phyloP scores from a whole-genome alignment of 768 basidiomycete genomes.

The Leccinum sublutescens region DNA sequence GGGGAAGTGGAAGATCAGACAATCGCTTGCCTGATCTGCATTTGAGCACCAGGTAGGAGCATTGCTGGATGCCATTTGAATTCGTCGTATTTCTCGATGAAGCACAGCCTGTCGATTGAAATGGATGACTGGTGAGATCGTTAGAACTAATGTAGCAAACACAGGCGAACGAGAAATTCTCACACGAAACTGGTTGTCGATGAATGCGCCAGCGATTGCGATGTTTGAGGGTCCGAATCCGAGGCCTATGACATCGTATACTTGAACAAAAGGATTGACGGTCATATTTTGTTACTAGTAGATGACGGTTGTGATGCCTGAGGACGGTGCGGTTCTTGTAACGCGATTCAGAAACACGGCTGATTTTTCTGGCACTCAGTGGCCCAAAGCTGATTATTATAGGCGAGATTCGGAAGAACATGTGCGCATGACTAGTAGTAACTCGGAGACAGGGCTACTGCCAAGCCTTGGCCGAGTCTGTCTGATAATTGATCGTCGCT shows the following conservation, averaged over 20 bases:
- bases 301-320: not conserved
- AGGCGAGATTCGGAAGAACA: not conserved
- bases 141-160: slow-evolving; percentile 1
- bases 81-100: slow-evolving; percentile 46
- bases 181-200: slow-evolving; percentile 36
- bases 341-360: not conserved
- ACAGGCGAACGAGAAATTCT: slow-evolving; percentile 5
- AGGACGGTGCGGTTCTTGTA: not conserved
- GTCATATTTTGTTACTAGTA: slow-evolving; percentile 5
- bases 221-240: slow-evolving; percentile 56
- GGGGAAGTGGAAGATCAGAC: not conserved
- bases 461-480: not conserved
- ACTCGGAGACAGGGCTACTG: not conserved
- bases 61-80: slow-evolving; percentile 59
- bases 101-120: slow-evolving; percentile 36
- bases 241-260: slow-evolving; percentile 47
- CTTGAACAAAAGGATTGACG: not conserved
- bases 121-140: slow-evolving; percentile 6
- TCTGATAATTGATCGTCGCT: not conserved
- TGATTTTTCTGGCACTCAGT: not conserved
- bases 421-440: not conserved
- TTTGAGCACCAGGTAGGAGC: slow-evolving; percentile 49
- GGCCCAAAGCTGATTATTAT: not conserved
- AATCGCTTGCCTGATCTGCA: slow-evolving; percentile 49
- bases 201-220: slow-evolving; percentile 47